Evolutionary conservation across 352 stramenopile genomes (phyloP), one percentile per base, ranked within the genome.

Genomic region (Pythium grandisporangium): DNA sequence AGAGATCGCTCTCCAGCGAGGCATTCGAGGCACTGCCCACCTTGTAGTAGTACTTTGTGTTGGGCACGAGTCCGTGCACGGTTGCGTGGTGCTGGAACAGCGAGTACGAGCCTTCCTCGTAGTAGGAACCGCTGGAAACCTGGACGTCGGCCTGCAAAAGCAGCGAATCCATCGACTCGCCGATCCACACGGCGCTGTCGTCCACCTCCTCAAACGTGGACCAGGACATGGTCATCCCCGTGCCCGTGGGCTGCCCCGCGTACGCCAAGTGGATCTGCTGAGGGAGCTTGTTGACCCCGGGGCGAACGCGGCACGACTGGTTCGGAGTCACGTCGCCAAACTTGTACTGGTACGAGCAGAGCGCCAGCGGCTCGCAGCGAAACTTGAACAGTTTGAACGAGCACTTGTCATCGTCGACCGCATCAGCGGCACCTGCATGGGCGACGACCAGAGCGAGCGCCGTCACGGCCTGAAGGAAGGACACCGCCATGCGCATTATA

Each of bases 261-360:
- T 34, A 40, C 4, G 45, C 45, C 37, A 53, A 39, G 30, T 53
- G 45, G 17, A 53, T n/a, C 22, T 53, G 45, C 37, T 50, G 35
- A 4, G 52, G 48, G 23, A 46, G 22, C 40, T 34, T 34, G 27
- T 16, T 13, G 6, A 22, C 24, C 7, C 20, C 13, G 7, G 21
- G 14, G 11, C 12, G 11, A 7, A 46, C 8, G 19, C 40, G 40
- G 17, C 40, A 46, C 17, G 23, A 37, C 10, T 46, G 21, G 23
- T 6, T n/a, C 7, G 22, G 22, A 11, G 40, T 46, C 10, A 39
- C 13, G 20, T 46, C 40, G 16, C 40, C 40, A 22, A 39, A 39
- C 17, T 37, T 21, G 29, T 11, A 39, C 25, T 34, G 29, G 10
- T 11, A 46, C 25, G 11, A 8, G 25, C 40, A 46, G 17, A 38